Conservation (phyloP, 1,139 yeast genomes). For the Wickerhamomyces sp. region DNA sequence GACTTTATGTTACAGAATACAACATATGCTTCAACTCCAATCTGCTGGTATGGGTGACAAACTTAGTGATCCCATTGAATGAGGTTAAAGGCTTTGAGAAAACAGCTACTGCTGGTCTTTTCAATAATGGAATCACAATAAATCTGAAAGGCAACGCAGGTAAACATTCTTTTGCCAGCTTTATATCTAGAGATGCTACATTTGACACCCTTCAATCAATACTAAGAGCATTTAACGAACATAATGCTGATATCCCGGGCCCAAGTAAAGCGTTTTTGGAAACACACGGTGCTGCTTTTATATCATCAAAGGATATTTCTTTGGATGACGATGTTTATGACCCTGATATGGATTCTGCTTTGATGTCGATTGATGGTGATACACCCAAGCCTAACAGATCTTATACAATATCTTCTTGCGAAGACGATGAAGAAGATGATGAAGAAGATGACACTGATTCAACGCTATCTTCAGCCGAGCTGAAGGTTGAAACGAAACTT, state of each 20-base stretch:
- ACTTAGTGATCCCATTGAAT: constrained; percentile 62
- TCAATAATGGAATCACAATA: constrained; percentile 86
- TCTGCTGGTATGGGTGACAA: constrained; percentile 89
- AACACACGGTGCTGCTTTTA: constrained; percentile 9
- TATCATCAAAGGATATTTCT: constrained; percentile 12
- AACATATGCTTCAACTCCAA: constrained; percentile 89
- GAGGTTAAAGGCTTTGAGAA: constrained; percentile 76
- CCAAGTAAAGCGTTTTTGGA: constrained; percentile 2
- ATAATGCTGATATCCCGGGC: not conserved
- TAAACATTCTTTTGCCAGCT: constrained; percentile 80
- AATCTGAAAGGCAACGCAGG: constrained; percentile 55
- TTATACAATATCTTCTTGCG: constrained; percentile 16
- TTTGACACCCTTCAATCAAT: constrained; percentile 60
- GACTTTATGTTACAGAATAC: constrained; percentile 77
- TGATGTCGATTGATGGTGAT: constrained; percentile 37
- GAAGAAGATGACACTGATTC: constrained; percentile 28
- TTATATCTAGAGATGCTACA: constrained; percentile 76
- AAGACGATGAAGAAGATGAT: constrained; percentile 24
- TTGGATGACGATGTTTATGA: constrained; percentile 8
- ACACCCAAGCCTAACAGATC: constrained; percentile 18
- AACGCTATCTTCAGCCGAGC: constrained; percentile 10
- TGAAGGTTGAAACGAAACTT: constrained; percentile 9
- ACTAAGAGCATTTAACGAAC: constrained; percentile 37
- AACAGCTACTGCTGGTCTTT: constrained; percentile 79
- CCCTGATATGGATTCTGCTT: constrained; percentile 25